A percentile compares a stretch with the other conserved stretches of the same genome.
These are phyloP conservation scores for Platanus orientalis DNA, from an alignment of 164 flowering plant genomes.

Conservation along the genomic window DNA sequence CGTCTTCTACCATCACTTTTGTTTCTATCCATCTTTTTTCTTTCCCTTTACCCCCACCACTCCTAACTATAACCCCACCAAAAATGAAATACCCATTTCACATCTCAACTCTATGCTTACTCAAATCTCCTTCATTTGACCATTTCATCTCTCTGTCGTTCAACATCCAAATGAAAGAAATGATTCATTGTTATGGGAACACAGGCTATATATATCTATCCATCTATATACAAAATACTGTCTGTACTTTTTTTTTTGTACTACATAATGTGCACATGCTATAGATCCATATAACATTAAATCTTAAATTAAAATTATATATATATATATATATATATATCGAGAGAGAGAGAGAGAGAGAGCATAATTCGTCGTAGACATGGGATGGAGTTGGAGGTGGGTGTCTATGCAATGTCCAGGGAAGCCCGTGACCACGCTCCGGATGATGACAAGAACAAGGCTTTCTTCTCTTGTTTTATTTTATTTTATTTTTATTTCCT, in stretches of 20 bases:
- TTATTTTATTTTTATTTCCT: constrained; percentile 11
- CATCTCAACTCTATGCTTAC: no score
- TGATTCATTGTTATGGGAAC: no score
- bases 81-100: not conserved
- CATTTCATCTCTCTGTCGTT: not conserved
- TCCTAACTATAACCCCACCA: not conserved
- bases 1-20: not conserved
- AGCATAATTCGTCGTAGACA: constrained; percentile 7
- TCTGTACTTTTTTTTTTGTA: no score
- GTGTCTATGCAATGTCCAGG: constrained; percentile 24
- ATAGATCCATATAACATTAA: no score
- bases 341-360: not conserved
- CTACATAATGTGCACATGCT: no score
- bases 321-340: no score
- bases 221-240: not conserved
- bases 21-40: not conserved
- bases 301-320: no score
- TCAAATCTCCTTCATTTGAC: not conserved
- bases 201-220: no score
- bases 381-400: not conserved
- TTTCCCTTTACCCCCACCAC: not conserved
- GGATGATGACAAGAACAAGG: constrained; percentile 12
- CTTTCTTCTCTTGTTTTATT: not conserved
- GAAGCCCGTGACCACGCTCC: constrained; percentile 43
- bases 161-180: no score